Percentiles rank a stretch among this genome's conserved stretches.
These are phyloP conservation scores for Metarhizium brunneum DNA, from an alignment of 2,329 filamentous ascomycete species.

Conservation along the genomic window DNA sequence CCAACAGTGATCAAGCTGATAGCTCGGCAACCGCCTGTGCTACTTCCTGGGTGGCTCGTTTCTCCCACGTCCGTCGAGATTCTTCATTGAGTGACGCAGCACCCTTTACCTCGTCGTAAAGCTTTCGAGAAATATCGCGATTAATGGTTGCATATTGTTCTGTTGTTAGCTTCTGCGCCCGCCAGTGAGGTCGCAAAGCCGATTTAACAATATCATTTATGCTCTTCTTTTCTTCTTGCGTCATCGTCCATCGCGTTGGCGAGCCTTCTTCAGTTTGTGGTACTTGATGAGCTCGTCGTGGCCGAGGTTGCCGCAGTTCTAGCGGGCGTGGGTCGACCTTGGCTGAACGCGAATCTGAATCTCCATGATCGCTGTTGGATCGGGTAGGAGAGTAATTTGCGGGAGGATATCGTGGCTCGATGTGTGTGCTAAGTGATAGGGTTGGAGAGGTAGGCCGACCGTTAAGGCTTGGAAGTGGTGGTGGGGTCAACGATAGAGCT, in stretches of 20 bases:
- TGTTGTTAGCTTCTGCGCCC: slow-evolving; percentile 68
- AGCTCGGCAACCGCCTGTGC: slow-evolving; percentile 59
- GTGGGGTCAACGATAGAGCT: slow-evolving; percentile 59
- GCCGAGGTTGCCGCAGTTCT: slow-evolving; percentile 44
- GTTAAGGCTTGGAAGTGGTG: slow-evolving; percentile 46
- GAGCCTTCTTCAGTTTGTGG: slow-evolving; percentile 52
- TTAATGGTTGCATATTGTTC: slow-evolving; percentile 93
- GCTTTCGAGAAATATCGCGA: slow-evolving; percentile 73
- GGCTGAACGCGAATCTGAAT: slow-evolving; percentile 28
- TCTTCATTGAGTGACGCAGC: slow-evolving; percentile 53
- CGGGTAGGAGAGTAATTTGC: slow-evolving; percentile 61
- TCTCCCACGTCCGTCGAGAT: slow-evolving; percentile 62
- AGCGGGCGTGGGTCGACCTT: slow-evolving; percentile 22
- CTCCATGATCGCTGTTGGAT: slow-evolving; percentile 34
- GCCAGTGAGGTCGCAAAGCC: slow-evolving; percentile 75
- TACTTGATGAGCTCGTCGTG: slow-evolving; percentile 33
- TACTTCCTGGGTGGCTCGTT: slow-evolving; percentile 69
- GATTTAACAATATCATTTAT: slow-evolving; percentile 82
- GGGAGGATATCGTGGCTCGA: slow-evolving; percentile 65
- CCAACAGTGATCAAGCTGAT: slow-evolving; percentile 29
- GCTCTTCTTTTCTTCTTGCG: slow-evolving; percentile 76
- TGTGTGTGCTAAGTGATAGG: slow-evolving; percentile 58
- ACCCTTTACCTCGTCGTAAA: slow-evolving; percentile 63
- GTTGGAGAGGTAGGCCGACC: slow-evolving; percentile 55
- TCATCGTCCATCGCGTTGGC: slow-evolving; percentile 56